Base-by-base conservation (phyloP, 2,329 filamentous ascomycete species). In the Grosmannia serpens region DNA sequence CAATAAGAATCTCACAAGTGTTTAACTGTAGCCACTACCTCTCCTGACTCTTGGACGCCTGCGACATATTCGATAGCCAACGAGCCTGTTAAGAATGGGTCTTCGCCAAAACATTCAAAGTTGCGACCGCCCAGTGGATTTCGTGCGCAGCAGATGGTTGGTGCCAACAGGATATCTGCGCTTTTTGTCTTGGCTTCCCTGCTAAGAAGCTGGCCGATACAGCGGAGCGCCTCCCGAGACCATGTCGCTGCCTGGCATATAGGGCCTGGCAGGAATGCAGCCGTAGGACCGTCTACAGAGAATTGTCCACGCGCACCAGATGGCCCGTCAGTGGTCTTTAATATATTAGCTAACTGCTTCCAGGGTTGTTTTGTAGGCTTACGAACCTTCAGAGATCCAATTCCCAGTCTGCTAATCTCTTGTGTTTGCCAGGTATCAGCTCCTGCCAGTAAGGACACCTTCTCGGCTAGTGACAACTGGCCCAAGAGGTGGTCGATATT, bases 51-150 rank as follows among this genome's bases (percentile, higher is more conserved):
- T 67, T 94, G 89, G 57, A 88, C 74, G 8, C 87, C 87, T 50
- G 81, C 82, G 66, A 89, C 85, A 62, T 88, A 88, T 60, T 86
- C 79, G 1, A 85, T 82, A 13, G 87, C 86, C 62, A 91, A 73
- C 61, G 84, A 86, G 33, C 88, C 88, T 0, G 87, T 88, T 5
- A 95, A 77, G 13, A 86, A 79, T 0, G 89, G 89, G 64, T 94
- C 89, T 70, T 94, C 89, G 0, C 87, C 89, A 69, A 90, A 94
- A 0, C 88, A 91, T 71, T 95, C 89, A 64, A 94, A 95, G 63
- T 91, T 91, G 60, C 89, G 81, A 20, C 89, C 89, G 27, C 89
- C 89, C 0, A 94, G 77, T 0, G 89, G 89, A 56, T 88, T 87
- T 20, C 89, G 82, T 66, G 94, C 89, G 75, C 90, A 86, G 73